Percentiles rank a stretch among this genome's conserved stretches.
Conservation (phyloP, 1,139 yeast species). For the Debaryomyces psychrophilus region DNA sequence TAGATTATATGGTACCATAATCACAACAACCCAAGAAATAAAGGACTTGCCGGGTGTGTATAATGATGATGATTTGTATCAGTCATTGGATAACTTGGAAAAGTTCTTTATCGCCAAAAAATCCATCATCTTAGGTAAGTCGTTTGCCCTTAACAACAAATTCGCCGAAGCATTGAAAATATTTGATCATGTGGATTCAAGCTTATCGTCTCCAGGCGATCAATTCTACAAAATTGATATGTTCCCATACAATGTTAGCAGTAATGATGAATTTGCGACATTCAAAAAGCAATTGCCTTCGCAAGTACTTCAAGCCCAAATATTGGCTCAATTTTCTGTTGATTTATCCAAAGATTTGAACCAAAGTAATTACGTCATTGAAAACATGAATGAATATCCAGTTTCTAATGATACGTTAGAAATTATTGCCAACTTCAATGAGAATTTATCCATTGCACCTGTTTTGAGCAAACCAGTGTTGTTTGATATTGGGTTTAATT, state of each 20-base stretch:
- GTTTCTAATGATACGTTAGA: conserved; percentile 32
- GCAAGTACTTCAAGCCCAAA: conserved; percentile 46
- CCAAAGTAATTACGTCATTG: conserved; percentile 37
- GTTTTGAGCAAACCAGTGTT: conserved; percentile 83
- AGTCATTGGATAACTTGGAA: conserved; percentile 54
- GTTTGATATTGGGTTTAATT: conserved; percentile 87
- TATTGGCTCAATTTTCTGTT: conserved; percentile 52
- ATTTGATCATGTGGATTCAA: conserved; percentile 36
- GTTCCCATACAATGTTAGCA: conserved; percentile 45
- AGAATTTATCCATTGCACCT: conserved; percentile 48
- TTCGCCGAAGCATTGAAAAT: conserved; percentile 61
- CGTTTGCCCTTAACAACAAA: conserved; percentile 49
- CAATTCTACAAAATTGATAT: conserved; percentile 30
- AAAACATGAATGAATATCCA: conserved; percentile 52
- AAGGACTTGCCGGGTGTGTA: conserved; percentile 89
- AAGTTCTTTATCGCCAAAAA: conserved; percentile 51
- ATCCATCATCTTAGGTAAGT: conserved; percentile 48
- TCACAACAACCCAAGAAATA: conserved; percentile 55
- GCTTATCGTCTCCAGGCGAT: conserved; percentile 21
- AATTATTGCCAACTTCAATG: conserved; percentile 52
- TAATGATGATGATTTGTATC: conserved; percentile 70
- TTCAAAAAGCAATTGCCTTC: conserved; percentile 32
- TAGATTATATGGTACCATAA: conserved; percentile 53
- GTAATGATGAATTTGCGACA: conserved; percentile 33
- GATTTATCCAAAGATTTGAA: conserved; percentile 20